Base-by-base conservation (phyloP, 2,329 filamentous ascomycete genomes). In the Penicillium sp. region DNA sequence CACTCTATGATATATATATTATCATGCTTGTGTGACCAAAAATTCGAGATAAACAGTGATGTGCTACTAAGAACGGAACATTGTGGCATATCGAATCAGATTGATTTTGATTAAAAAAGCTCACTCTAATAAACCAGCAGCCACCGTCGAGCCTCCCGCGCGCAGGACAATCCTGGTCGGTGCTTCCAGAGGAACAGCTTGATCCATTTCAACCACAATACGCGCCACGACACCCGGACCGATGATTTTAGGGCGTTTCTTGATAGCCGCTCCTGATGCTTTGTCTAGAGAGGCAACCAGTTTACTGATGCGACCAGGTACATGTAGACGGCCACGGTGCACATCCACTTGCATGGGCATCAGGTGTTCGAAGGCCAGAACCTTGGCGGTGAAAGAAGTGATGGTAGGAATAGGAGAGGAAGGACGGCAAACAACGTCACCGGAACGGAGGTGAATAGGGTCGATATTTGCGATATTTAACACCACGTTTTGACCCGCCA, bases 281-380 rank as follows among this genome's bases (percentile, higher is more conserved):
- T 95, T 95, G 73, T 97, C 90, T 43, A 97, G 74, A 2, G 87
- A 81, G 0, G 89, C 90, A 9, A 88, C 76, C 62, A 97, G 81
- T 60, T 85, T 83, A 51, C 82, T 81, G 40, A 99, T 89, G 47
- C 84, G 84, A 0, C 90, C 94, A 0, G 90, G 82, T 0, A 87
- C 86, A 72, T 96, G 90, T 50, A 97, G 76, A 9, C 92, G 83
- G 0, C 94, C 94, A 21, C 91, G 82, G 72, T 97, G 92, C 9
- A 99, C 86, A 68, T 97, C 93, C 10, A 97, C 85, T 25, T 86
- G 85, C 85, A 93, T 94, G 0, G 93, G 93, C 75, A 92, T 88
- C 16, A 99, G 76, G 61, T 93, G 88, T 59, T 96, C 91, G 68
- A 97, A 96, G 0, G 92, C 91, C 55, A 97, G 82, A 11, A 94